Evolutionary conservation across 345 rosid species (phyloP).

Genomic region (Theobroma cacao): DNA sequence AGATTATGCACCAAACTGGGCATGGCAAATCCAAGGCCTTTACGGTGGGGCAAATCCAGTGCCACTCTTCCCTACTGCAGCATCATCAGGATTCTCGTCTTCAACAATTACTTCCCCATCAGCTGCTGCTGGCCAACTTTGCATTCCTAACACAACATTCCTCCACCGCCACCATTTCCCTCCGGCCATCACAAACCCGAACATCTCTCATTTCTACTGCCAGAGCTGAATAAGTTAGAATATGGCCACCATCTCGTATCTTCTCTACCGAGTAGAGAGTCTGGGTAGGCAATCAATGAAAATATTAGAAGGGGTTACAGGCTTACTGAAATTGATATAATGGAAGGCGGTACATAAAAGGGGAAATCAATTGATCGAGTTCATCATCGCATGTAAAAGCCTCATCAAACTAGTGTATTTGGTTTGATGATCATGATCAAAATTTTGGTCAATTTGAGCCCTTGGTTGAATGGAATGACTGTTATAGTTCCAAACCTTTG

Average conservation of each 20-base stretch:
- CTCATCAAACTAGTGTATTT: not conserved
- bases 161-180: conserved; percentile 15
- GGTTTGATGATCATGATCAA: not conserved
- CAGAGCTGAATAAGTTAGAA: conserved; percentile 24
- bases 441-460: not conserved
- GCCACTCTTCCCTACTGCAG: conserved; percentile 59
- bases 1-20: conserved; percentile 31
- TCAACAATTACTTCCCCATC: conserved; percentile 34
- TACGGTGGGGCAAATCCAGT: conserved; percentile 31
- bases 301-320: not conserved
- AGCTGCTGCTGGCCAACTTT: conserved; percentile 31
- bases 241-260: not conserved
- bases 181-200: conserved; percentile 18
- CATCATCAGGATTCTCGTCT: conserved; percentile 87
- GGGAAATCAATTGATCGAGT: not conserved
- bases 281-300: not conserved
- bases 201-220: conserved; percentile 34
- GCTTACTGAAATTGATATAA: not conserved
- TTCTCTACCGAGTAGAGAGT: not conserved
- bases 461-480: not conserved
- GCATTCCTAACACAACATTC: conserved; percentile 17
- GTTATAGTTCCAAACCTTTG: not conserved
- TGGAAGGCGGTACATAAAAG: not conserved
- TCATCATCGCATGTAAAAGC: not conserved
- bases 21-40: conserved; percentile 37